Base-by-base conservation (phyloP, 2,329 filamentous ascomycete genomes). In the Paecilomyces variotii region DNA sequence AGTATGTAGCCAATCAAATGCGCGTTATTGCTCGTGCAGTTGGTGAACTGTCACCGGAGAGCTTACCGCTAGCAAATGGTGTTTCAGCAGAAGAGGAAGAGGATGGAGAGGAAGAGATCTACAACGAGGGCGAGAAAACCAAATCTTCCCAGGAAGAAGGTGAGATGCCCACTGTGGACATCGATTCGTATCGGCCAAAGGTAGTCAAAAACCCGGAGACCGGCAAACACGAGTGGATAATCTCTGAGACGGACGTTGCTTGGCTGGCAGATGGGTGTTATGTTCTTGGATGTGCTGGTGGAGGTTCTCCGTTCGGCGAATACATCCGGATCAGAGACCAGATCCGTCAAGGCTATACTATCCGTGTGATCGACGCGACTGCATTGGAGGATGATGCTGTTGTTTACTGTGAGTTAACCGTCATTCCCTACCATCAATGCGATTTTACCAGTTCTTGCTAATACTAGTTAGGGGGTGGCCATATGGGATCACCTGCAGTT, bases 401-500 rank as follows among this genome's bases (percentile, higher is more conserved):
- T n/a, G 69, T 58, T n/a, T 52, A 52, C 50, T 52, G 50, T 52
- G 50, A 52, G 50, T 52, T 12, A 52, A 5, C n/a, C 2, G 7
- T n/a, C 5, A 19, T 7, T 19, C 14, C 7, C 19, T 7, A 45
- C 2, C 19, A 6, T 24, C 19, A 10, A 6, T 39, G 35, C n/a
- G 1, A 5, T 45, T 39, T 24, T 9, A 9, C n/a, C 14, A 19
- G n/a, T 19, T 7, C n/a, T 45, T 45, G 11, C 50, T 52, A 27
- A 52, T 24, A 45, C 27, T 14, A 11, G n/a, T 52, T 73, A 52
- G 50, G 50, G 50, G 50, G 50, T 75, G 83, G 83, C 0, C 80
- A 80, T 60, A 81, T 80, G 63, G 84, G 84, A 32, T 84, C 81
- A 14, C 85, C 85, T 0, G 83, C 82, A 2, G 84, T 87, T 0